phyloP scores from a whole-genome alignment of 805 yeast species.

The Maudiozyma saulgeensis region DNA sequence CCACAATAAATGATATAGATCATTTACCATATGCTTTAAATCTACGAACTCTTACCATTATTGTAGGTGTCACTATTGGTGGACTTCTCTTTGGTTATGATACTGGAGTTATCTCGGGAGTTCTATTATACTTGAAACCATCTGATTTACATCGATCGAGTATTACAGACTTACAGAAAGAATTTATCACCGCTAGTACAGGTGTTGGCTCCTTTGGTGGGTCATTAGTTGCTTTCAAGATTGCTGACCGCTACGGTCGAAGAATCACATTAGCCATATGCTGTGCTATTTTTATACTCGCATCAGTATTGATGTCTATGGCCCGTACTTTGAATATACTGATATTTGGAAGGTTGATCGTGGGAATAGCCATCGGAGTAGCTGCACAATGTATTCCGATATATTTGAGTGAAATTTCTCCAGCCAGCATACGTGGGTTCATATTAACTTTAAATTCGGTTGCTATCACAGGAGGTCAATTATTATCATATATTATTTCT shows the following conservation, averaged over 20 bases:
- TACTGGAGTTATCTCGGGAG: slow-evolving; percentile 56
- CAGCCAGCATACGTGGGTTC: slow-evolving; percentile 33
- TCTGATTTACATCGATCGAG: slow-evolving; percentile 27
- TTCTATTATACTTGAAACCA: slow-evolving; percentile 39
- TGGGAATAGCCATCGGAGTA: slow-evolving; percentile 68
- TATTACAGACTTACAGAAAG: slow-evolving; percentile 33
- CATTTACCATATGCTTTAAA: slow-evolving; percentile 20
- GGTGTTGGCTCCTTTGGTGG: slow-evolving; percentile 49
- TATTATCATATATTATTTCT: slow-evolving; percentile 35
- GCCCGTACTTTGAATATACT: slow-evolving; percentile 33
- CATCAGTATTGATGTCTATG: slow-evolving; percentile 42
- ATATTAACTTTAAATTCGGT: slow-evolving; percentile 32
- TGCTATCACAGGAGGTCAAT: slow-evolving; percentile 44
- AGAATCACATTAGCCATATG: slow-evolving; percentile 32
- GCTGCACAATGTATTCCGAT: slow-evolving; percentile 61
- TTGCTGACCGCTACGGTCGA: slow-evolving; percentile 44
- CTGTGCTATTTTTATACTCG: slow-evolving; percentile 37
- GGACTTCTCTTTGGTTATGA: slow-evolving; percentile 58
- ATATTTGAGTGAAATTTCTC: slow-evolving; percentile 44
- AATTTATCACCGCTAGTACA: slow-evolving; percentile 35
- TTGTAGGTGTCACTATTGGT: slow-evolving; percentile 40
- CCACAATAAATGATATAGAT: slow-evolving; percentile 25
- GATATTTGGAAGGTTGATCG: slow-evolving; percentile 47
- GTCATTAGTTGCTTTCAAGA: slow-evolving; percentile 39
- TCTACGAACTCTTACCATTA: slow-evolving; percentile 11